Conservation (phyloP, 2,329 filamentous ascomycete genomes). For the Davidsoniella australis region DNA sequence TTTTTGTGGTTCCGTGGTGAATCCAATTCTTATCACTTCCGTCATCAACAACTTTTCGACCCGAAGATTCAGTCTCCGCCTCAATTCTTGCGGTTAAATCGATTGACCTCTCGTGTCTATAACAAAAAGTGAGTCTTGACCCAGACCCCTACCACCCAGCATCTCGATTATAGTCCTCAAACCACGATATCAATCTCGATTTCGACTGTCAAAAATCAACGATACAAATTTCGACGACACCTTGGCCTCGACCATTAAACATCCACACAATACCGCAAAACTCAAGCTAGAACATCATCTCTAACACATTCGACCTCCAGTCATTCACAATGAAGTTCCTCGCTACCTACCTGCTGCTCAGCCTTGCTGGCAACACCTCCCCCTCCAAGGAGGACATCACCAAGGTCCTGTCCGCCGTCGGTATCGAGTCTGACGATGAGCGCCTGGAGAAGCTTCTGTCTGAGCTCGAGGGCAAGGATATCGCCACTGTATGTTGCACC, state of each 20-base stretch:
- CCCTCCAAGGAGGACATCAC: constrained; percentile 79
- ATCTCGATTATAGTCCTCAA: not conserved
- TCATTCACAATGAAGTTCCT: constrained; percentile 91
- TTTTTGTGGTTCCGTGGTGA: constrained; percentile 10
- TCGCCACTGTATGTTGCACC: constrained; percentile 60
- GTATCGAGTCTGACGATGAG: constrained; percentile 80
- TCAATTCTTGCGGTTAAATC: constrained; percentile 85
- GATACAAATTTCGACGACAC: not conserved
- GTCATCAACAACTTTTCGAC: constrained; percentile 31
- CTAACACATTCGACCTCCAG: not conserved
- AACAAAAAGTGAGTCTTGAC: constrained; percentile 21
- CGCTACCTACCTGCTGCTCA: constrained; percentile 95
- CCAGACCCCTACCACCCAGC: not conserved
- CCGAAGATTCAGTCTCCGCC: constrained; percentile 99
- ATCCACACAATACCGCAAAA: not conserved
- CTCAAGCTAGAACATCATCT: not conserved
- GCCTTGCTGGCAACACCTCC: constrained; percentile 78
- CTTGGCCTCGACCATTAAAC: not conserved
- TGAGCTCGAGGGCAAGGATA: constrained; percentile 83
- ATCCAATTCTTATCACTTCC: constrained; percentile 10
- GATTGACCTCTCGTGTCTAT: constrained; percentile 93
- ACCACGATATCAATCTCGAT: not conserved
- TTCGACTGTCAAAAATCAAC: not conserved
- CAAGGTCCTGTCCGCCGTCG: constrained; percentile 77
- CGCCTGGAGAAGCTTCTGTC: constrained; percentile 73